Conservation (phyloP, 2,329 filamentous ascomycete species). For the Chaetomiaceae sp. region DNA sequence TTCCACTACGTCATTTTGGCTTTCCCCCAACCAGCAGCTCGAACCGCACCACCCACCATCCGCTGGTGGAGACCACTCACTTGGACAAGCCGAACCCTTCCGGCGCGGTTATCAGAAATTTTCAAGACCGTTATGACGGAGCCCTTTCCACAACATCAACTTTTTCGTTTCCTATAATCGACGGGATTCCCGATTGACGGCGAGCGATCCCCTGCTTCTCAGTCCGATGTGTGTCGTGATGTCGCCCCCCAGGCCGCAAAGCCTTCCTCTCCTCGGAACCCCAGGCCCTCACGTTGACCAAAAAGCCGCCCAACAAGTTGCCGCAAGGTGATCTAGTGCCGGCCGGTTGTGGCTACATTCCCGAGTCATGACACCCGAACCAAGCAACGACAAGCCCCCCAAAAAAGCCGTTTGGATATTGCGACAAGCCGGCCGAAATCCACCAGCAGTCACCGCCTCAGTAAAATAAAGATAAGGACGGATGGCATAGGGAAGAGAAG, state of each 20-base stretch:
- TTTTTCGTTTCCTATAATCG: background rate
- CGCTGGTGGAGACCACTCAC: background rate
- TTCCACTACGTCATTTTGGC: conserved; percentile 19
- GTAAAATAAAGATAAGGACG: background rate
- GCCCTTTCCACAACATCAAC: background rate
- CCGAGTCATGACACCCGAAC: conserved; percentile 14
- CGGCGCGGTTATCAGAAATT: conserved; percentile 10
- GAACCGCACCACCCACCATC: background rate
- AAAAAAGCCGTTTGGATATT: background rate
- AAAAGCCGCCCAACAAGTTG: background rate
- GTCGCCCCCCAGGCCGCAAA: background rate
- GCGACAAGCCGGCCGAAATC: background rate
- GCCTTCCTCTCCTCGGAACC: conserved; percentile 11
- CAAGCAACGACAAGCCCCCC: conserved; percentile 5
- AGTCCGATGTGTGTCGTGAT: background rate
- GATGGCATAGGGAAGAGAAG: background rate
- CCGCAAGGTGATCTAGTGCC: conserved; percentile 4
- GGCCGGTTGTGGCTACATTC: conserved; percentile 18
- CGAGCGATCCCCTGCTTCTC: background rate
- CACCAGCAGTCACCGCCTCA: background rate
- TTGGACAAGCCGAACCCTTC: conserved; percentile 12
- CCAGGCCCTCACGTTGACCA: background rate
- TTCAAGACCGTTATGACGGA: too few species aligned
- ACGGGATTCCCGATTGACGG: background rate
- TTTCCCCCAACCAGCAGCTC: background rate